These are phyloP conservation scores for Rhizoctonia solani DNA, from an alignment of 1,284 basidiomycete genomes.

Conservation along the genomic window DNA sequence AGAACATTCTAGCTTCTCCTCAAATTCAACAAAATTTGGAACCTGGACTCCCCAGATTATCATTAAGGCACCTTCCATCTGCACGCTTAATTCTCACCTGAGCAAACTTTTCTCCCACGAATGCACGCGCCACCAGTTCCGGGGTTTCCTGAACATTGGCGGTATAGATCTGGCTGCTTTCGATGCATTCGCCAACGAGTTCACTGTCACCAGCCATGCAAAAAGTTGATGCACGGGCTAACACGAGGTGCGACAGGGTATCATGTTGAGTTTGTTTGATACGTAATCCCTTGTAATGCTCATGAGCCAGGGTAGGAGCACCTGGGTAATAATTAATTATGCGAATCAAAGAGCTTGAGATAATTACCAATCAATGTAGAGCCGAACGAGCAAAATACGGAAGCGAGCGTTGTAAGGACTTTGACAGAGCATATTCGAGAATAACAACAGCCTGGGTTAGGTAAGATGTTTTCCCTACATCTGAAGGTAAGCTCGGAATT, in stretches of 20 bases:
- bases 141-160: slow-evolving; percentile 62
- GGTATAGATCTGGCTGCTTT: slow-evolving; percentile 76
- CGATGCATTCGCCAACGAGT: slow-evolving; percentile 69
- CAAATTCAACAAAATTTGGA: slow-evolving; percentile 77
- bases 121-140: slow-evolving; percentile 76
- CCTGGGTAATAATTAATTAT: slow-evolving; percentile 49
- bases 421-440: slow-evolving; percentile 71
- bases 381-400: slow-evolving; percentile 71
- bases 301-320: slow-evolving; percentile 66
- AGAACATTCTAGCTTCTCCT: slow-evolving; percentile 76
- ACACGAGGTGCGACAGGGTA: slow-evolving; percentile 78
- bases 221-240: slow-evolving; percentile 79
- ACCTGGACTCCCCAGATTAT: slow-evolving; percentile 55
- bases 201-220: slow-evolving; percentile 75
- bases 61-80: too few species aligned
- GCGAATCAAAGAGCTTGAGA: slow-evolving; percentile 22
- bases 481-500: background rate
- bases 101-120: slow-evolving; percentile 75
- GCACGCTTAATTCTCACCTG: slow-evolving; percentile 53
- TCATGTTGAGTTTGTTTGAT: slow-evolving; percentile 84
- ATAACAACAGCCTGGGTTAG: slow-evolving; percentile 66
- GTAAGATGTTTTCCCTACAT: slow-evolving; percentile 18
- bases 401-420: slow-evolving; percentile 77
- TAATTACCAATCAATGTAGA: slow-evolving; percentile 75
- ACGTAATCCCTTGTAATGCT: slow-evolving; percentile 74